Evolutionary conservation across 2,329 filamentous ascomycete genomes (phyloP).

Genomic region (Blastomyces gilchristii): DNA sequence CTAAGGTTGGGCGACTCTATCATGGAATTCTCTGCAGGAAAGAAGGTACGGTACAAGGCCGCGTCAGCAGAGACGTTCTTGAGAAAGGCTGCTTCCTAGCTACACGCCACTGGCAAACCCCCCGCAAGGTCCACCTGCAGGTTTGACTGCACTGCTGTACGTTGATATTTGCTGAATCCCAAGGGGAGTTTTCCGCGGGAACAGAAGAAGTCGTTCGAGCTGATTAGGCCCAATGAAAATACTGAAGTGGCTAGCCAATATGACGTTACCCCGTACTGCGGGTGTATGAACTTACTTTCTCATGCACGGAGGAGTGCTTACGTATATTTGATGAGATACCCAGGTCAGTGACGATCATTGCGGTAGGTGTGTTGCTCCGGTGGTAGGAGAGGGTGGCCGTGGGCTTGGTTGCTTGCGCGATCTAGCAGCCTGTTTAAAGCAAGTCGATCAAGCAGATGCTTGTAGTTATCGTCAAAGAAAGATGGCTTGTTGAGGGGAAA

Average conservation of each 20-base stretch:
- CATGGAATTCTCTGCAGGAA: conserved; percentile 6
- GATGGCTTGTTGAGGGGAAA: not conserved
- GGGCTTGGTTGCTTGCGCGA: not conserved
- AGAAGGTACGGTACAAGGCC: conserved; percentile 8
- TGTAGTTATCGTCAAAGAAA: not conserved
- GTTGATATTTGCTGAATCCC: conserved; percentile 18
- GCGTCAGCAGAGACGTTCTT: conserved; percentile 8
- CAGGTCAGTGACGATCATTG: conserved; percentile 21
- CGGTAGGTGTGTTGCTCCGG: conserved; percentile 10
- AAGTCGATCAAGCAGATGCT: not conserved
- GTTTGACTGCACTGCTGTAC: conserved; percentile 18
- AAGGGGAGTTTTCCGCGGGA: conserved; percentile 18
- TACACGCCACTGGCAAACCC: conserved; percentile 8
- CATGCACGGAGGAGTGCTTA: conserved; percentile 17
- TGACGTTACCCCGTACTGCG: conserved; percentile 18
- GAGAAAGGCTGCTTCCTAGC: conserved; percentile 13
- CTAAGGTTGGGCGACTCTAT: conserved; percentile 14
- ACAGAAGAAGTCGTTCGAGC: conserved; percentile 19
- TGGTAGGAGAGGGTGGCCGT: not conserved
- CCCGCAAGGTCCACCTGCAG: not conserved
- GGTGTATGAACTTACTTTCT: conserved; percentile 18
- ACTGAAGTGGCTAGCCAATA: conserved; percentile 22
- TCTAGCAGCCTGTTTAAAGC: not conserved
- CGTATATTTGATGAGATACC: conserved; percentile 13
- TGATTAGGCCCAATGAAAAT: conserved; percentile 16